These are phyloP conservation scores for Leavenworthia alabamica DNA, from an alignment of 345 rosid genomes.

Conservation along the genomic window DNA sequence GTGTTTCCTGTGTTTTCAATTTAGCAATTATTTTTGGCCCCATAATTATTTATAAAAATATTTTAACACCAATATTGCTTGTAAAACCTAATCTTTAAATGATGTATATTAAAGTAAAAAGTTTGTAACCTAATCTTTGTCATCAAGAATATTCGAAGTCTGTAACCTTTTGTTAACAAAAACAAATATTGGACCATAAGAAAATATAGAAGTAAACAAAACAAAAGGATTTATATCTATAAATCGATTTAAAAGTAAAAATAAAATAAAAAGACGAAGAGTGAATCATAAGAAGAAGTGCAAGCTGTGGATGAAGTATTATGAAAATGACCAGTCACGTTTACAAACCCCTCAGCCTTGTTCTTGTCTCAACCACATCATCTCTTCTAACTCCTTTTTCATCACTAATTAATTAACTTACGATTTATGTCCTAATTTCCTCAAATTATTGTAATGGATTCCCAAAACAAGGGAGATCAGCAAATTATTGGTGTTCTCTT, in stretches of 20 bases:
- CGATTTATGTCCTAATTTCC: not conserved
- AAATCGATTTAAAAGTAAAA: not conserved
- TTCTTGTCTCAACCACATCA: constrained; percentile 7
- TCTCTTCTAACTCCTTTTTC: constrained; percentile 5
- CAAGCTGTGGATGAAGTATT: constrained; percentile 28
- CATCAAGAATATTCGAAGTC: not conserved
- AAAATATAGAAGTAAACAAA: constrained; percentile 1
- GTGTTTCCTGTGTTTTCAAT: not conserved
- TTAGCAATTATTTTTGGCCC: not conserved
- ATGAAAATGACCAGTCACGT: constrained; percentile 19
- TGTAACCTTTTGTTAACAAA: not conserved
- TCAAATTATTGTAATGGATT: not conserved
- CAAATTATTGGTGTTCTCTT: not conserved
- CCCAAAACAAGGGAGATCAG: constrained; percentile 1
- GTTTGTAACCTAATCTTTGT: not conserved
- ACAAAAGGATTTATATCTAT: constrained; percentile 10
- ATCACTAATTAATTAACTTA: not conserved
- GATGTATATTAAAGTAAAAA: not conserved
- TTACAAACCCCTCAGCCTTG: constrained; percentile 19
- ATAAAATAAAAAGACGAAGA: not conserved
- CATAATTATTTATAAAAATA: not conserved
- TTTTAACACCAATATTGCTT: not conserved
- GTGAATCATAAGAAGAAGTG: constrained; percentile 16
- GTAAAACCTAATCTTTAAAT: not conserved
- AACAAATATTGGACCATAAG: constrained; percentile 14